phyloP scores from a whole-genome alignment of 768 basidiomycete species.

The Suillus discolor region DNA sequence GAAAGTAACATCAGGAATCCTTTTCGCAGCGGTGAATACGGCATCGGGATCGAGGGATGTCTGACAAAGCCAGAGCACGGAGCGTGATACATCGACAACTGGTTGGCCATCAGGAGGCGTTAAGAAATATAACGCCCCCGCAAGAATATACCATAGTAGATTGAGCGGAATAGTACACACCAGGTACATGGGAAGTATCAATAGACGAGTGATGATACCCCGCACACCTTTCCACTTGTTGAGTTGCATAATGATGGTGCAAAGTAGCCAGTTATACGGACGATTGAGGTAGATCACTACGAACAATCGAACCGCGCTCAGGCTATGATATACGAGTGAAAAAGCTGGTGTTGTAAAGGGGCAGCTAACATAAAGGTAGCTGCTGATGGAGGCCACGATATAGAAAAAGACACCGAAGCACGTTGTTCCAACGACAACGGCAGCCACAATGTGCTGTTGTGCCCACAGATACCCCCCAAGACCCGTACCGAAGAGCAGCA shows the following conservation, averaged over 20 bases:
- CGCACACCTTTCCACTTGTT: too few relatives aligned
- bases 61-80: neutral
- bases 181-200: too few relatives aligned
- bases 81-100: neutral
- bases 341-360: neutral
- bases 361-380: neutral
- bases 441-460: neutral
- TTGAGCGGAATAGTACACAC: too few relatives aligned
- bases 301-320: neutral
- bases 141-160: too few relatives aligned
- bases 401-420: neutral
- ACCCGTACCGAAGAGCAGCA: constrained; percentile 14
- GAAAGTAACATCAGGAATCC: neutral
- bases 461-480: constrained; percentile 13
- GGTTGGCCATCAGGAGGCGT: neutral
- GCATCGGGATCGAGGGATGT: neutral
- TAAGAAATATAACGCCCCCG: neutral
- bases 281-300: neutral
- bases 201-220: too few relatives aligned
- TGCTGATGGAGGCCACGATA: neutral
- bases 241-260: too few relatives aligned
- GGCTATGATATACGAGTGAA: neutral
- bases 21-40: neutral
- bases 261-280: too few relatives aligned
- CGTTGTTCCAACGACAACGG: constrained; percentile 3